Evolutionary conservation across 177 flowering plant species (phyloP).

Genomic region (Vitis hybrid): DNA sequence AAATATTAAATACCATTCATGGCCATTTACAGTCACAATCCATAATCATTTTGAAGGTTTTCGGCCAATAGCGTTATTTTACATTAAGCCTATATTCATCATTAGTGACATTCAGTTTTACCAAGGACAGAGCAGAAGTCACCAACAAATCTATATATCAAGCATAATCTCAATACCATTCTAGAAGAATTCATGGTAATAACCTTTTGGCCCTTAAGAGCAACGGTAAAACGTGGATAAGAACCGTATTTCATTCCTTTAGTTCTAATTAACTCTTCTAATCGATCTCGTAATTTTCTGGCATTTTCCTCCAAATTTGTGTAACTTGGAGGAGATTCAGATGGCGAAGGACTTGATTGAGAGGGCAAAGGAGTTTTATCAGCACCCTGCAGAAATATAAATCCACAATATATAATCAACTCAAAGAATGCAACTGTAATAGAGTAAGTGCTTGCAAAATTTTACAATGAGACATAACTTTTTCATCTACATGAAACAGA

Average conservation of each 20-base stretch:
- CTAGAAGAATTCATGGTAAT: slow-evolving; percentile 1
- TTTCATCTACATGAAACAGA: background rate
- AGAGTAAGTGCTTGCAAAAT: background rate
- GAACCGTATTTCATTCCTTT: slow-evolving; percentile 67
- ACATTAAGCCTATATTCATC: background rate
- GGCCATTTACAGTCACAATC: too few species aligned
- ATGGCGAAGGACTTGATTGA: slow-evolving; percentile 29
- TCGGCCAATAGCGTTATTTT: too few species aligned
- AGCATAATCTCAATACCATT: background rate
- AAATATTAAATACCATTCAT: too few species aligned
- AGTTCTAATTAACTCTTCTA: slow-evolving; percentile 65
- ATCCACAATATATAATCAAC: slow-evolving; percentile 4
- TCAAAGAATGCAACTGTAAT: background rate
- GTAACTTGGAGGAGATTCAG: slow-evolving; percentile 40
- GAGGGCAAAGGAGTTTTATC: slow-evolving; percentile 36
- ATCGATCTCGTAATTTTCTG: slow-evolving; percentile 51
- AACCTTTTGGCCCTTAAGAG: slow-evolving; percentile 93
- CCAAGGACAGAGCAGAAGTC: background rate
- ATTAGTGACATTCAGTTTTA: background rate
- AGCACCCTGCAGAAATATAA: slow-evolving; percentile 38
- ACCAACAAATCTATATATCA: background rate
- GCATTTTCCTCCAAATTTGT: slow-evolving; percentile 57
- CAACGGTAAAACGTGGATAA: slow-evolving; percentile 76
- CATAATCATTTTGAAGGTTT: too few species aligned
- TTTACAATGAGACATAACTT: background rate